Percentiles rank a stretch among this genome's conserved stretches.
These are phyloP conservation scores for Chaetomium globosum DNA, from an alignment of 2,329 filamentous ascomycete species.

Conservation along the genomic window DNA sequence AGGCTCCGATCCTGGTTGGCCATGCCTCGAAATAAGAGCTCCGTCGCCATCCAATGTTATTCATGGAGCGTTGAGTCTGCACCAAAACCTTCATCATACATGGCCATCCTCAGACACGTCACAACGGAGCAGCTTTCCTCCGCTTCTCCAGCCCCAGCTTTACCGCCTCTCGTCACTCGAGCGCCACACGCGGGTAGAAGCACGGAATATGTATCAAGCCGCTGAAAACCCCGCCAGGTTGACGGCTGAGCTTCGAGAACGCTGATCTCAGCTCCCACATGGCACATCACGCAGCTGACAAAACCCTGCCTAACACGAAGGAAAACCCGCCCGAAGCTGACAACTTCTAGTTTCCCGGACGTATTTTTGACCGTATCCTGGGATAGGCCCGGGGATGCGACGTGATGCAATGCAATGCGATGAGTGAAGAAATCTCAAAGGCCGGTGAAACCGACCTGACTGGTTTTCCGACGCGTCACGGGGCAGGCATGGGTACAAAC, in stretches of 20 bases:
- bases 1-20: not conserved
- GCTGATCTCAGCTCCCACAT: conserved; percentile 19
- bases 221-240: conserved; percentile 15
- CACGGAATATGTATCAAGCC: conserved; percentile 30
- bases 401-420: conserved; percentile 20
- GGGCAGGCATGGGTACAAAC: not conserved
- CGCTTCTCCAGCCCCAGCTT: not conserved
- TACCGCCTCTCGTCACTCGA: not conserved
- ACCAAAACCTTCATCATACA: not conserved
- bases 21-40: not conserved
- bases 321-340: not conserved
- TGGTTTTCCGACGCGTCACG: not conserved
- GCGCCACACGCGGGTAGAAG: conserved; percentile 27
- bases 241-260: conserved; percentile 33
- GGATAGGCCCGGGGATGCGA: not conserved
- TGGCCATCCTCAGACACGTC: not conserved
- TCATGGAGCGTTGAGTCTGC: not conserved
- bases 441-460: not conserved
- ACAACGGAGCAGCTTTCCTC: not conserved
- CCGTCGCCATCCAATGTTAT: not conserved
- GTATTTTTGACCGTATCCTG: conserved; percentile 7
- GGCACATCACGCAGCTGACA: conserved; percentile 15
- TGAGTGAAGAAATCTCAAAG: not conserved
- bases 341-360: not conserved
- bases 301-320: not conserved